Evolutionary conservation across 1,284 basidiomycete genomes (phyloP), one percentile per base, ranked within the genome.

Genomic region (Pyrrhoderma lamaoense): DNA sequence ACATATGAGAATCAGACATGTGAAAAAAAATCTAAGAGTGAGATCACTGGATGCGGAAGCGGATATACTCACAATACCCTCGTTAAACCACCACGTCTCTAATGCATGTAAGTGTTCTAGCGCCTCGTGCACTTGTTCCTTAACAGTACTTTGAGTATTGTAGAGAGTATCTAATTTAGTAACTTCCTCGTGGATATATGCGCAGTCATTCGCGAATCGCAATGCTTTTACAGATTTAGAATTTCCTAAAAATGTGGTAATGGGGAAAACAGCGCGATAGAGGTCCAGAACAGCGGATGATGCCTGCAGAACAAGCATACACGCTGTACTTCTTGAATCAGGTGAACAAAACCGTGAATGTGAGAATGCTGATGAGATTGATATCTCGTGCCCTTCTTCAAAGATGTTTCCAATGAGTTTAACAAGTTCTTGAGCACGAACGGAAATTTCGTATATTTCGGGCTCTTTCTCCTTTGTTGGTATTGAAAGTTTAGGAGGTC

Each of bases 171-270:
- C 23, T 23, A 52, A 21, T 16, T 64, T 70, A 53, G 65, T 65
- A 9, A 78, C 63, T 62, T 77, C 76, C 23, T 66, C 71, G 42
- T 66, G 70, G 53, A 97, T 70, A 64, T 86, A 93, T 22, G 76
- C 64, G 59, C 85, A 92, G 58, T 96, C 90, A 65, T 98, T 98
- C 21, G 88, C 82, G 62, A 90, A 89, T 47, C 85, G 80, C 76
- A 97, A 85, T 1, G 79, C 72, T 23, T 76, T 68, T 13, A 80
- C 77, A 3, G 85, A 72, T 34, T 75, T 67, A 13, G 67, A 61
- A 36, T 91, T 67, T 22, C 74, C 70, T 19, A 70, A 61, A 1
- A 73, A 68, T 57, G 84, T 85, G 39, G 76, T 74, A 5, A 86
- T 76, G n/a, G 89, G 90, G 64, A 89, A 85, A 27, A 94, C 68